Conservation (phyloP, 768 basidiomycete species). For the Lyophyllum semitale region DNA sequence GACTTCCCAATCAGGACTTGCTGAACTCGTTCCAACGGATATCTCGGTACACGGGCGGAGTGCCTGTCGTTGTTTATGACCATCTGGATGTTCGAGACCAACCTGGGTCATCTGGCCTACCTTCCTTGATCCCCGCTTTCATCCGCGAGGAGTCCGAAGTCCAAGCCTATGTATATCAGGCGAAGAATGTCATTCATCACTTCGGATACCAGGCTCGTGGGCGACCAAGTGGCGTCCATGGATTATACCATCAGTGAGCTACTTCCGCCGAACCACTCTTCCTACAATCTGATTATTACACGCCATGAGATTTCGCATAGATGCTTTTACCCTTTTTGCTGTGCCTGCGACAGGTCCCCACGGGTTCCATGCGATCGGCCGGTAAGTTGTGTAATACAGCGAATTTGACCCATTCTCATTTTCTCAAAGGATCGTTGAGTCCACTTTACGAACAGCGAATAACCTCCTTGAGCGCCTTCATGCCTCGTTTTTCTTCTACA, state of each 20-base stretch:
- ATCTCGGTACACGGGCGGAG: slow-evolving; percentile 68
- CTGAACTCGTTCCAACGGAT: slow-evolving; percentile 81
- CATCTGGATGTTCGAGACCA: slow-evolving; percentile 56
- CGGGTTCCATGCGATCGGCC: slow-evolving; percentile 91
- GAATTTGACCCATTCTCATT: slow-evolving; percentile 9
- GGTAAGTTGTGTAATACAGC: slow-evolving; percentile 45
- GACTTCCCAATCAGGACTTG: slow-evolving; percentile 94
- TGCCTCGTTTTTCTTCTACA: slow-evolving; percentile 97
- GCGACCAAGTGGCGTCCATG: slow-evolving; percentile 86
- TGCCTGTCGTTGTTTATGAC: slow-evolving; percentile 83
- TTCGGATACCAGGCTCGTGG: slow-evolving; percentile 76
- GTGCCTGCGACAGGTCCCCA: slow-evolving; percentile 89
- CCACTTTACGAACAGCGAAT: slow-evolving; percentile 85
- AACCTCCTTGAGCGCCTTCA: slow-evolving; percentile 95
- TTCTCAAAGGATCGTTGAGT: slow-evolving; percentile 71
- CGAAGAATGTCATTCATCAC: slow-evolving; percentile 71
- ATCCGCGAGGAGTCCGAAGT: slow-evolving; percentile 45
- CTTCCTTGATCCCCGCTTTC: slow-evolving; percentile 47
- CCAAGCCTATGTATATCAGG: slow-evolving; percentile 55
- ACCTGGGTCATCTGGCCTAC: slow-evolving; percentile 30
- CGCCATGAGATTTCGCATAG: slow-evolving; percentile 79
- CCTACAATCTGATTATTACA: slow-evolving; percentile 1
- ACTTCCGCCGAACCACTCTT: background rate
- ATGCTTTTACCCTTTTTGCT: slow-evolving; percentile 90
- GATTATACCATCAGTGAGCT: slow-evolving; percentile 77